Conservation (phyloP, 352 stramenopile genomes). For the Phytophthora macrochlamydospora region DNA sequence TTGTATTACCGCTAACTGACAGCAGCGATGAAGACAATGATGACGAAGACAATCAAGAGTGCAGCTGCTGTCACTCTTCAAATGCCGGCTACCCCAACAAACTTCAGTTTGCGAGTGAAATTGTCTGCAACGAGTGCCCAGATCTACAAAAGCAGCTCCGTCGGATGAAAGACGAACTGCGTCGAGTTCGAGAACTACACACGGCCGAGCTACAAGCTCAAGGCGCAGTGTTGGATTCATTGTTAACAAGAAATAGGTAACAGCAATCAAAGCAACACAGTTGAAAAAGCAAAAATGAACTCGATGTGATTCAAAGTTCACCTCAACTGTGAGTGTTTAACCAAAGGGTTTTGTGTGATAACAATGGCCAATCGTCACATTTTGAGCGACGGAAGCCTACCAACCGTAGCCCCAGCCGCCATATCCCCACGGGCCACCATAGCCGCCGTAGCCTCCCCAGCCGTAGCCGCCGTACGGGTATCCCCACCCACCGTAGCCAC, state of each 20-base stretch:
- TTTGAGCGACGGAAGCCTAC: no score
- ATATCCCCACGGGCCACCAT: no score
- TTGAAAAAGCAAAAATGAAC: no score
- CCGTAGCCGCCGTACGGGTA: no score
- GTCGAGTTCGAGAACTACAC: conserved; percentile 35
- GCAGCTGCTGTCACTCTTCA: conserved; percentile 4
- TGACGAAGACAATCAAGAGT: conserved; percentile 22
- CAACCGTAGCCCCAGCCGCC: no score
- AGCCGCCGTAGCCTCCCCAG: no score
- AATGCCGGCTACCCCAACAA: background rate
- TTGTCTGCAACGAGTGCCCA: conserved; percentile 26
- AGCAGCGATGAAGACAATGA: conserved; percentile 22
- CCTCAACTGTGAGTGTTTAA: no score
- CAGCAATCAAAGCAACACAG: no score
- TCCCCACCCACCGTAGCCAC: no score
- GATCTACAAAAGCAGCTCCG: conserved; percentile 26
- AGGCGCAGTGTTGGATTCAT: conserved; percentile 22
- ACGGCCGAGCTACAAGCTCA: conserved; percentile 43
- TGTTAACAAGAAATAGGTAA: background rate
- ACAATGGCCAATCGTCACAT: no score
- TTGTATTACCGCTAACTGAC: conserved; percentile 24
- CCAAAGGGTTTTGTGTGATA: no score
- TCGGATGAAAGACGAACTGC: conserved; percentile 29
- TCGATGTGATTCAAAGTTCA: no score
- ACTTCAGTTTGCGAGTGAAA: background rate